Evolutionary conservation across 257 asterid genomes (phyloP), one percentile per base, ranked within the genome.

Genomic region (Solanum infundibuliforme): DNA sequence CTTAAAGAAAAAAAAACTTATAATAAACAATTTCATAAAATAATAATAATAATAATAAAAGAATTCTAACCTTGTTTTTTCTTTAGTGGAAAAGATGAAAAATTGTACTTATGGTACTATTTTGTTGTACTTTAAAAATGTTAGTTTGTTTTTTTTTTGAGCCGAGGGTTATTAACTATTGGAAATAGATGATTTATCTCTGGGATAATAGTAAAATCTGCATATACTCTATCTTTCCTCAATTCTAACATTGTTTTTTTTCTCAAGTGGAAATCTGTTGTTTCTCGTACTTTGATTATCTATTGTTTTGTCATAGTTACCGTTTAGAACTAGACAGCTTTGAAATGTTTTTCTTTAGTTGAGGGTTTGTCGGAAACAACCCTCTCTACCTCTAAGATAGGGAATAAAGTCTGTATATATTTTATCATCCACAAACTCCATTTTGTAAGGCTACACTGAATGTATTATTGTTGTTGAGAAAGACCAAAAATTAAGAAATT

Each of bases 191-290:
- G 8, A 0, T 55, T 58, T 58, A 58, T 58, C 11, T 20, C 12
- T 20, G 0, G 23, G 1, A 58, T 58, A 20, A 55, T 3, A 0
- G 0, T 3, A 18, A 1, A 1, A 55, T 55, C 0, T 18, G 11
- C n/a, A 55, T 55, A 20, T 55, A 55, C 5, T 55, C 0, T 55
- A 7, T 18, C 1, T 55, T 20, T 6, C 4, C 11, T 52, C 3
- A 1, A 52, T 14, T 14, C 8, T 14, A 52, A 27, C 75, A 8
- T 68, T 6, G n/a, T 16, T 12, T 5, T 27, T 5, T 6, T 27
- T 27, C 32, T 13, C 32, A 10, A 62, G 69, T 62, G 14, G 6
- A 23, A 23, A 23, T 11, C 0, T 1, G 16, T n/a, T 62, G 14
- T 3, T 60, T 60, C 6, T 8, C 5, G 29, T 60, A 4, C 11